These are phyloP conservation scores for Candida loeiensis DNA, from an alignment of 805 yeast species.

Conservation along the genomic window DNA sequence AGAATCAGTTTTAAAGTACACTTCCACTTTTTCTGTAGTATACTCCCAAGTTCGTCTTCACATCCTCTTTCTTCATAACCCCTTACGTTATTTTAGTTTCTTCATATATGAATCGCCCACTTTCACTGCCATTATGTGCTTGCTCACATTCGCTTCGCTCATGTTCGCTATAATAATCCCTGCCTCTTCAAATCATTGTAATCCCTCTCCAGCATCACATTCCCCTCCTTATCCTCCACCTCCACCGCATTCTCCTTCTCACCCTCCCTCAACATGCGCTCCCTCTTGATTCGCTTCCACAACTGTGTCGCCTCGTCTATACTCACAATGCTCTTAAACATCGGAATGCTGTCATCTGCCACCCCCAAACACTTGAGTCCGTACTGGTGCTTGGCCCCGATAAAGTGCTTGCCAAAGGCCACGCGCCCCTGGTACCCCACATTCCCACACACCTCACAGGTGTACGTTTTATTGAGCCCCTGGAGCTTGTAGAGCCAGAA, in stretches of 20 bases:
- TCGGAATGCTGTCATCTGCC: slow-evolving; percentile 35
- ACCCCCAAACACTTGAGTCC: slow-evolving; percentile 79
- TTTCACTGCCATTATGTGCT: neutral
- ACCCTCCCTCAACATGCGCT: slow-evolving; percentile 33
- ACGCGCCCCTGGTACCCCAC: slow-evolving; percentile 67
- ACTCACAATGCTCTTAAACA: slow-evolving; percentile 60
- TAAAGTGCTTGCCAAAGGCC: slow-evolving; percentile 71
- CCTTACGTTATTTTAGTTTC: no score
- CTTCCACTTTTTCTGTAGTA: no score
- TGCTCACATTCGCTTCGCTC: slow-evolving; percentile 1
- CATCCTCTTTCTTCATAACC: no score
- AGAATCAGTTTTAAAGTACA: no score
- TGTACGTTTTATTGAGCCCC: slow-evolving; percentile 69
- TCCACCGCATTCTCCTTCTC: slow-evolving; percentile 60
- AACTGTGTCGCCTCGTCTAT: slow-evolving; percentile 67
- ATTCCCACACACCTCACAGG: slow-evolving; percentile 88
- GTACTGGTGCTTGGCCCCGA: slow-evolving; percentile 61
- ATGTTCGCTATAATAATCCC: slow-evolving; percentile 57
- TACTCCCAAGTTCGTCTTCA: no score
- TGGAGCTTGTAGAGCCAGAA: slow-evolving; percentile 88
- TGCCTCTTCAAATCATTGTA: slow-evolving; percentile 84
- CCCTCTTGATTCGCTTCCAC: slow-evolving; percentile 45
- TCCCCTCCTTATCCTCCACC: slow-evolving; percentile 90
- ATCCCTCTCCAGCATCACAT: slow-evolving; percentile 81
- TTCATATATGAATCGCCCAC: no score